phyloP scores from a whole-genome alignment of 192 early-diverging fungal species.

The Cladochytrium replicatum region DNA sequence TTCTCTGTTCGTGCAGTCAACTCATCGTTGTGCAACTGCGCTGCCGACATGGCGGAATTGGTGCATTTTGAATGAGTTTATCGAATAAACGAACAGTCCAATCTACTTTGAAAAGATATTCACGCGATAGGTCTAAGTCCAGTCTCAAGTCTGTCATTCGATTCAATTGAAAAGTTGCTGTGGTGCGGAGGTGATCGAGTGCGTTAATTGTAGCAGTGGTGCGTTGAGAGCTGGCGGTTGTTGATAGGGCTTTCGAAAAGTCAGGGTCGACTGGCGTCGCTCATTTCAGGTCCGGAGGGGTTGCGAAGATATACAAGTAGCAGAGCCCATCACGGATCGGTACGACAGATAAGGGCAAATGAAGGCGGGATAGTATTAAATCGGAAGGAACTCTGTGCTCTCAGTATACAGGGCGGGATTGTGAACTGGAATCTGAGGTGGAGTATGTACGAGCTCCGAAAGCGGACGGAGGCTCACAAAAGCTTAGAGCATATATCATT shows the following conservation, averaged over 20 bases:
- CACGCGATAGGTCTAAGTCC: no score
- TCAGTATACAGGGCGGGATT: conserved; percentile 19
- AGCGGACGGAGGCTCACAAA: not conserved
- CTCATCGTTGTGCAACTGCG: no score
- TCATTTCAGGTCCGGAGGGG: conserved; percentile 33
- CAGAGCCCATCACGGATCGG: conserved; percentile 49
- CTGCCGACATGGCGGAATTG: no score
- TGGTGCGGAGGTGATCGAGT: conserved; percentile 82
- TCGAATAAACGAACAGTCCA: no score
- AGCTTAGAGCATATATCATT: not conserved
- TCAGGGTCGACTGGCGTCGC: conserved; percentile 63
- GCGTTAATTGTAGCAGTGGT: conserved; percentile 3
- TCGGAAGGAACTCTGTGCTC: conserved; percentile 15
- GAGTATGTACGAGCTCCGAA: not conserved
- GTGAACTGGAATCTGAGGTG: conserved; percentile 30
- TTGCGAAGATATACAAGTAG: conserved; percentile 65
- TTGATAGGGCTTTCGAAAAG: not conserved
- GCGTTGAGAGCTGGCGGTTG: not conserved
- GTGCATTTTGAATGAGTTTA: no score
- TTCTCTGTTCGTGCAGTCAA: no score
- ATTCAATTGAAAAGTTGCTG: conserved; percentile 68
- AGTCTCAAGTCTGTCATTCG: conserved; percentile 43
- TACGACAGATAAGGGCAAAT: conserved; percentile 53
- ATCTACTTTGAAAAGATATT: no score
- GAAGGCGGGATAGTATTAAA: conserved; percentile 42